These are phyloP conservation scores for Penicillium egyptiacum DNA, from an alignment of 495 filamentous ascomycete species.

Conservation along the genomic window DNA sequence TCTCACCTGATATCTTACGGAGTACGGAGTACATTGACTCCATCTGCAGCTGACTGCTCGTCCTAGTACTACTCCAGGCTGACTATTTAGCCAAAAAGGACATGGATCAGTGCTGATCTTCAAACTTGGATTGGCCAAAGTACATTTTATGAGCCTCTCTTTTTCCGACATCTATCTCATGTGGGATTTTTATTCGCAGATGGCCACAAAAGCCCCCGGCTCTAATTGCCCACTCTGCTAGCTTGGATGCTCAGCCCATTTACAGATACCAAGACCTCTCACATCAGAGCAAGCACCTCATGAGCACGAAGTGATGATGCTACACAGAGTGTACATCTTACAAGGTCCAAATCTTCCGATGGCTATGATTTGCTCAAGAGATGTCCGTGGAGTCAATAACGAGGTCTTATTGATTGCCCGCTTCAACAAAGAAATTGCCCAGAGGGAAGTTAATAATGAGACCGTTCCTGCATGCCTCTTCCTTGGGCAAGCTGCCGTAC, in stretches of 20 bases:
- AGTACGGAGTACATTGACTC: not conserved
- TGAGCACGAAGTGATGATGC: not conserved
- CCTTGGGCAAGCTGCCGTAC: not conserved
- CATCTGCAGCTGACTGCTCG: not conserved
- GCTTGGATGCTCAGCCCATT: slow-evolving; percentile 11
- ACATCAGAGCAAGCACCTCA: slow-evolving; percentile 6
- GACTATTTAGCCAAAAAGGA: not conserved
- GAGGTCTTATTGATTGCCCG: slow-evolving; percentile 12
- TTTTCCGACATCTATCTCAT: not conserved
- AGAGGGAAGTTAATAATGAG: slow-evolving; percentile 9
- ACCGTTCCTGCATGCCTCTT: not conserved
- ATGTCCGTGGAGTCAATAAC: slow-evolving; percentile 1
- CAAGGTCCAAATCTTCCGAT: not conserved
- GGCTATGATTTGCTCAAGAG: not conserved
- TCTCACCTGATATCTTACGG: not conserved
- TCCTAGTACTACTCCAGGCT: not conserved
- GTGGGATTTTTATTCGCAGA: not conserved
- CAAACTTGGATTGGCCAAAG: not conserved
- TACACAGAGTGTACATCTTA: not conserved
- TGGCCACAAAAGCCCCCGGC: not conserved
- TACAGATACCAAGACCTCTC: slow-evolving; percentile 9
- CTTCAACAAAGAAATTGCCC: slow-evolving; percentile 13
- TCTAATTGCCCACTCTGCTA: slow-evolving; percentile 2
- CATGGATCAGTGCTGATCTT: not conserved
- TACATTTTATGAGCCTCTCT: not conserved